Base-by-base conservation (phyloP, 2,329 filamentous ascomycete species). In the Phaeosphaeria sp. region DNA sequence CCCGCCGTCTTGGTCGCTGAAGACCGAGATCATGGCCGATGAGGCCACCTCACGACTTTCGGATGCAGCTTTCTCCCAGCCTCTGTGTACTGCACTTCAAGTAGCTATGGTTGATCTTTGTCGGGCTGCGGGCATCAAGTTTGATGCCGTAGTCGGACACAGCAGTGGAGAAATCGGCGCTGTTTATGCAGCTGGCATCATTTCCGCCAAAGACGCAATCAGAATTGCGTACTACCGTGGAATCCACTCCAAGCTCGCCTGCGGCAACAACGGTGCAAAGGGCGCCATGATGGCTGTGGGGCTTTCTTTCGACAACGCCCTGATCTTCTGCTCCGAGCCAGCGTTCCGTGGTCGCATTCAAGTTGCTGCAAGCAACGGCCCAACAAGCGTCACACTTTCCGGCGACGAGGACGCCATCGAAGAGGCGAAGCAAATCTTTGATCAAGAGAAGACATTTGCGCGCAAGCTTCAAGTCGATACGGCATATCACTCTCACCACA, bases 141-240 rank as follows among this genome's bases (percentile, higher is more conserved):
- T 78, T 0, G 22, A 63, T 8, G 74, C 74, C 0, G 69, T 80
- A 1, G 73, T 81, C 8, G 79, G 79, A 1, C 79, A 81, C 53
- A 79, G 76, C 0, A 73, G 77, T 6, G 79, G 79, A 6, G 79
- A 81, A 51, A 77, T 79, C 11, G 78, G 73, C 0, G 78, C 78
- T 1, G 67, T 75, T 2, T 78, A 79, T 33, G 71, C 67, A 4
- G 67, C 69, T 8, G 76, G 74, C 2, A 61, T 51, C 30, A 6
- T 63, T 1, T 68, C 60, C 3, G 48, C 39, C 8, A 9, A 21
- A 1, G 59, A 63, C n/a, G 69, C 71, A 1, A 61, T 67, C 18
- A 39, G 51, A 0, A 56, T 68, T 43, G 66, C 69, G 1, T 72
- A 71, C 27, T 65, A 65, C 36, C 59, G 69, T 0, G 71, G 69